These are phyloP conservation scores for Setaria viridis DNA, from an alignment of 202 grass and related monocot species.

Conservation along the genomic window DNA sequence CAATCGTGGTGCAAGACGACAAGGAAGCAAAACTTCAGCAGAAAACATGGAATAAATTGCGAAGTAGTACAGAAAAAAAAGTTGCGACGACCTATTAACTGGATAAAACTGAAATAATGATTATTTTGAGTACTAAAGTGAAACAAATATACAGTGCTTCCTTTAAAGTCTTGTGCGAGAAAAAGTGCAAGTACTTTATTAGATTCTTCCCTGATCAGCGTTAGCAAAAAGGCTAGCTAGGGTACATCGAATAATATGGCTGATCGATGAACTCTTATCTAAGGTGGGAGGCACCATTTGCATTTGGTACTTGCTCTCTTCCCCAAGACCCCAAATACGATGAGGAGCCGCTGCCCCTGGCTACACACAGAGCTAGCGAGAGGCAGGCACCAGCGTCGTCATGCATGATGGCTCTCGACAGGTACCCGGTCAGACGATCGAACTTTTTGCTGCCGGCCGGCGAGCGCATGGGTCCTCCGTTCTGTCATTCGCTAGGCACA, in stretches of 20 bases:
- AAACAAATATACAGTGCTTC: not conserved
- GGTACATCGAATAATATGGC: constrained; percentile 8
- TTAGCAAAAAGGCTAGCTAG: constrained; percentile 5
- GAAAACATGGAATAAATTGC: not conserved
- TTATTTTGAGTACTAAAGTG: not conserved
- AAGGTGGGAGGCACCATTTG: not conserved
- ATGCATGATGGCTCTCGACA: constrained; percentile 28
- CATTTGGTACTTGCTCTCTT: constrained; percentile 9
- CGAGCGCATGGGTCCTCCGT: no score
- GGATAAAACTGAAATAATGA: not conserved
- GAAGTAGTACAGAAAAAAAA: no score
- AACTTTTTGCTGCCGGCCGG: not conserved
- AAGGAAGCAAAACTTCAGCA: not conserved
- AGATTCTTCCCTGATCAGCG: not conserved
- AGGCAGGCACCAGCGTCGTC: no score
- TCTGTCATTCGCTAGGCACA: not conserved
- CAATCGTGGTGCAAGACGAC: not conserved
- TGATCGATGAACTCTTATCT: not conserved
- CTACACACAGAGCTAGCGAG: not conserved
- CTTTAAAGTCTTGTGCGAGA: not conserved
- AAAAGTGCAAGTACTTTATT: constrained; percentile 19
- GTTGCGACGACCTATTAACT: not conserved
- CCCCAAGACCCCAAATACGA: not conserved
- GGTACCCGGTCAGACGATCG: constrained; percentile 30
- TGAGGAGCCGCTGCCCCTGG: not conserved